A percentile compares a stretch with the other conserved stretches of the same genome.
phyloP scores from a whole-genome alignment of 129 eudicot species.

The Solidago caesia region DNA sequence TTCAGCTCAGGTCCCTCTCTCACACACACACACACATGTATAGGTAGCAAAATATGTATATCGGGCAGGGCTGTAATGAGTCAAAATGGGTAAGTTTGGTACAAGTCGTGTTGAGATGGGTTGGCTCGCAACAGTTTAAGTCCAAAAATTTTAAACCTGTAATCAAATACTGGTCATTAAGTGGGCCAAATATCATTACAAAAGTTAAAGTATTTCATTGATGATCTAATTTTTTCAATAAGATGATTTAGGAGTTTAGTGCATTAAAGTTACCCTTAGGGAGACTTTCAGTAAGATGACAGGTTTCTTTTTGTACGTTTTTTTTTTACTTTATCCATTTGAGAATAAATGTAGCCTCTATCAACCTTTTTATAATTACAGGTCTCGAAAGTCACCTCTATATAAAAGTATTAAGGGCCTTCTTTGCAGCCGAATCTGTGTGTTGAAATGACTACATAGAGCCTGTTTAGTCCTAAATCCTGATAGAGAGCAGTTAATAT shows the following conservation, averaged over 20 bases:
- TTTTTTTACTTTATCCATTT: background rate
- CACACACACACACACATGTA: slow-evolving; percentile 10
- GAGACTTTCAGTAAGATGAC: background rate
- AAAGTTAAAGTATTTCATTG: background rate
- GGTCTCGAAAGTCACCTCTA: background rate
- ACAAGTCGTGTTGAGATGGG: background rate
- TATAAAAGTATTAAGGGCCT: background rate
- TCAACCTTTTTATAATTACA: background rate
- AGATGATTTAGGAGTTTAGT: background rate
- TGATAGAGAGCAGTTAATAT: background rate
- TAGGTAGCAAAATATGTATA: background rate
- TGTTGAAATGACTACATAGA: background rate
- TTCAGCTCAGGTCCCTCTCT: slow-evolving; percentile 69
- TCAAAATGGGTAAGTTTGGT: background rate
- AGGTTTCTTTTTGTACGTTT: background rate
- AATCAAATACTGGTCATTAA: background rate
- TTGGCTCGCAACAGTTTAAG: background rate
- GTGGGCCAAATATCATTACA: background rate
- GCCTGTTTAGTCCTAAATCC: too few relatives aligned
- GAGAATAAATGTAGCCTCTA: background rate
- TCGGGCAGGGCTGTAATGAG: background rate
- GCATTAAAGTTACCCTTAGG: background rate
- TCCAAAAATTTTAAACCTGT: background rate
- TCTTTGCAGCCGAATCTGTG: background rate
- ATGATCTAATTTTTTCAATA: background rate